Evolutionary conservation across 805 yeast genomes (phyloP).

Genomic region (Suhomyces vadensis): DNA sequence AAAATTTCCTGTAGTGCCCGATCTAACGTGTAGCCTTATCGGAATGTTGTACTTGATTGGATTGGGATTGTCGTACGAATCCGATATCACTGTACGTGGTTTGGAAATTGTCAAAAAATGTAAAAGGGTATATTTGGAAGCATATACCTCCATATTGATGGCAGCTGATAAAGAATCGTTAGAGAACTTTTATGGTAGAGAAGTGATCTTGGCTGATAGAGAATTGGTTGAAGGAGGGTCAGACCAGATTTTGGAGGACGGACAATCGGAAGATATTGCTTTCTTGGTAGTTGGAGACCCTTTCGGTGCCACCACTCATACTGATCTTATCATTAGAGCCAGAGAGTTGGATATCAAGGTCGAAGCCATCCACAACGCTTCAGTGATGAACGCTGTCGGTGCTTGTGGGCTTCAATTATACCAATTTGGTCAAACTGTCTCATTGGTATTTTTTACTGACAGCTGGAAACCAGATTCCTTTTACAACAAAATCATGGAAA

Average conservation of each 20-base stretch:
- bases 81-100: constrained; percentile 94
- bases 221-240: constrained; percentile 91
- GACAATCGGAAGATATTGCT: constrained; percentile 81
- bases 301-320: constrained; percentile 97
- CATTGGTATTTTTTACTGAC: constrained; percentile 93
- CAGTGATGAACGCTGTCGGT: constrained; percentile 98
- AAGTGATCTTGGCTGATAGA: constrained; percentile 86
- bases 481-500: constrained; percentile 85
- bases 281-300: constrained; percentile 97
- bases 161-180: constrained; percentile 76
- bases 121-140: constrained; percentile 90
- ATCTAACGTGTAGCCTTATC: not conserved
- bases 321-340: constrained; percentile 90
- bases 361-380: constrained; percentile 89
- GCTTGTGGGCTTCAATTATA: constrained; percentile 95
- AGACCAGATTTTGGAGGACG: constrained; percentile 76
- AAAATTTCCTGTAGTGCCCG: not conserved
- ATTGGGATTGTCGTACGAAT: constrained; percentile 82
- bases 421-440: constrained; percentile 96
- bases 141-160: constrained; percentile 93
- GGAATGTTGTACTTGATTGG: constrained; percentile 88
- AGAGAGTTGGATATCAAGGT: constrained; percentile 77
- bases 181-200: constrained; percentile 83
- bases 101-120: constrained; percentile 80
- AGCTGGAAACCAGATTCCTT: constrained; percentile 96